Evolutionary conservation across 805 yeast species (phyloP).

Genomic region (Clavispora vitiphila): DNA sequence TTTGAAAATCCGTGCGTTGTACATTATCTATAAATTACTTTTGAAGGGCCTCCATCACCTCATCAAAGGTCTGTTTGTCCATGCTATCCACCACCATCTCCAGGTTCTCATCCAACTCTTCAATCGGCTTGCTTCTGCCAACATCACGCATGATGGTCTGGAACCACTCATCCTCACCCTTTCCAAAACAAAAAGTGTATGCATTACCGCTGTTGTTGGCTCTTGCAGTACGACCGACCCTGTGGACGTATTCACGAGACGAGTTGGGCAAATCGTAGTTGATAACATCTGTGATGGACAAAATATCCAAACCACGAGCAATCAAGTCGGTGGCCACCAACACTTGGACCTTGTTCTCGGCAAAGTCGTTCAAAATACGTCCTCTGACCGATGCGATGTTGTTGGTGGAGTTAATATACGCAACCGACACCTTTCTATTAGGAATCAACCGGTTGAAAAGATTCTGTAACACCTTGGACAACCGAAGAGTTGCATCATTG

Average conservation of each 20-base stretch:
- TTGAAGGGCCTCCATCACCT: conserved; percentile 24
- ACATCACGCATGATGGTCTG: conserved; percentile 46
- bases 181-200: conserved; percentile 66
- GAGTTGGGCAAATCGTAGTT: conserved; percentile 91
- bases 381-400: conserved; percentile 46
- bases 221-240: conserved; percentile 97
- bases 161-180: conserved; percentile 70
- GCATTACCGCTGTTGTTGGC: conserved; percentile 80
- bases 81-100: conserved; percentile 12
- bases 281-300: conserved; percentile 64
- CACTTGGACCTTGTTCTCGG: conserved; percentile 46
- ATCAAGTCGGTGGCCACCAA: conserved; percentile 83
- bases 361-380: conserved; percentile 56
- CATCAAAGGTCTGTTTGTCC: conserved; percentile 22
- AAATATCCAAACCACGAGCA: conserved; percentile 91
- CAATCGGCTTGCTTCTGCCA: conserved; percentile 26
- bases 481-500: conserved; percentile 82
- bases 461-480: conserved; percentile 54
- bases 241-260: conserved; percentile 87
- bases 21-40: not conserved
- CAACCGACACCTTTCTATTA: conserved; percentile 11
- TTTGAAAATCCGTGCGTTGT: not conserved
- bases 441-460: conserved; percentile 26
- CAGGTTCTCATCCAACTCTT: conserved; percentile 15
- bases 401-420: conserved; percentile 56